Evolutionary conservation across 768 basidiomycete genomes (phyloP), one percentile per base, ranked within the genome.

Genomic region (Collybia sp.): DNA sequence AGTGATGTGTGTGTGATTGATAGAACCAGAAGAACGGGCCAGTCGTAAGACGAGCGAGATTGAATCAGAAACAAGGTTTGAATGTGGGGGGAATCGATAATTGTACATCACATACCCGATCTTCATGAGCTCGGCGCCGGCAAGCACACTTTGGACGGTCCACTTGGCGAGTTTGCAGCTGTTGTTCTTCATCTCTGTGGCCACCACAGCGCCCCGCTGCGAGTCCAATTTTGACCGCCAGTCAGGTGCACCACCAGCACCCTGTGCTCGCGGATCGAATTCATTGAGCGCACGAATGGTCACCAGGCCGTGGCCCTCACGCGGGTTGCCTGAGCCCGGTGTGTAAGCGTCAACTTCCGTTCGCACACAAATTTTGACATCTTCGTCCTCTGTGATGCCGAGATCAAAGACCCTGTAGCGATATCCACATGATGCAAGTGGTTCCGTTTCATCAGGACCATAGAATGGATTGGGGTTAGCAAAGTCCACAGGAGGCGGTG

Each of bases 131-230:
- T 98, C 96, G 16, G 93, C 95, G 37, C 96, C 96, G 37, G 96
- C 93, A 31, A 99, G 73, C 33, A 97, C 76, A 60, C 88, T 88
- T 72, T 97, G 93, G 13, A 97, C 90, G 0, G 95, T 85, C 93
- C 95, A 99, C 58, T 95, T 88, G 15, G 94, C 93, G 20, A 99
- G 78, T 66, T 99, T 99, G 71, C 86, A 93, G 56, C 86, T 90
- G 71, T 99, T 99, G 69, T 99, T 99, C 74, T 98, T 99, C 96
- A 98, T 98, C 75, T 99, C 96, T 18, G 92, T 94, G 31, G 96
- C 93, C 49, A 98, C 93, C 36, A 99, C 95, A 2, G 96, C 96
- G 51, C 96, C 96, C 38, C 93, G 82, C 66, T 97, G 93, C 4
- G 88, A 84, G 67, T 99, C 96, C 36, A 99, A 71, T 68, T 95